phyloP scores from a whole-genome alignment of 192 early-diverging fungal genomes.

The Pilobolus umbonatus region DNA sequence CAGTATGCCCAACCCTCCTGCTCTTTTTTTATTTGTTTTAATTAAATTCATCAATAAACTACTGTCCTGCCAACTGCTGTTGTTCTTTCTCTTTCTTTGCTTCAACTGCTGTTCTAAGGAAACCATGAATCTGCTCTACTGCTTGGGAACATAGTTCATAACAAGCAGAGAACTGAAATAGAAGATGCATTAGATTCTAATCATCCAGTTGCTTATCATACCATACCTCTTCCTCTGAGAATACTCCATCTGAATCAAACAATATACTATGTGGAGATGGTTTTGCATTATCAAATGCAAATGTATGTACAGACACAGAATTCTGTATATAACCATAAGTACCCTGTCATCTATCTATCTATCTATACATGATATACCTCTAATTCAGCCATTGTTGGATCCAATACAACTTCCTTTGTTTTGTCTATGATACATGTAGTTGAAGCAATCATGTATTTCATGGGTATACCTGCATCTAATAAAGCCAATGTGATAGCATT shows the following conservation, averaged over 20 bases:
- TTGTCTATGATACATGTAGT: conserved; percentile 69
- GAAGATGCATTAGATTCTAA: neutral
- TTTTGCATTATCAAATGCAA: conserved; percentile 69
- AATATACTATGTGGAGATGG: conserved; percentile 43
- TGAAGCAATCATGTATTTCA: conserved; percentile 63
- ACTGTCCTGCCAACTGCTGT: conserved; percentile 32
- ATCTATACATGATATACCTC: conserved; percentile 34
- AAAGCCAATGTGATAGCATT: conserved; percentile 84
- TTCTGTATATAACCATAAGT: conserved; percentile 21
- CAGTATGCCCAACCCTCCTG: neutral
- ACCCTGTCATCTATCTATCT: conserved; percentile 1
- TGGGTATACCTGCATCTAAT: conserved; percentile 84
- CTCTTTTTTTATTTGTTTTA: neutral
- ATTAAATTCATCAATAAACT: neutral
- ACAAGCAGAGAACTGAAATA: conserved; percentile 38
- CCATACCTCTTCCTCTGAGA: conserved; percentile 58
- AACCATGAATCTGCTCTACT: conserved; percentile 49
- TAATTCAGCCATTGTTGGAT: conserved; percentile 75
- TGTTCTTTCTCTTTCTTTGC: conserved; percentile 53
- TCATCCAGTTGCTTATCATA: neutral
- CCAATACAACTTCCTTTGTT: conserved; percentile 57
- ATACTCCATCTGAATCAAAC: conserved; percentile 71
- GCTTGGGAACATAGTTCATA: conserved; percentile 34
- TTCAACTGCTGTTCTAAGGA: conserved; percentile 62
- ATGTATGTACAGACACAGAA: conserved; percentile 74